Conservation (phyloP, 768 basidiomycete genomes). For the Hysterangium stoloniferum region DNA sequence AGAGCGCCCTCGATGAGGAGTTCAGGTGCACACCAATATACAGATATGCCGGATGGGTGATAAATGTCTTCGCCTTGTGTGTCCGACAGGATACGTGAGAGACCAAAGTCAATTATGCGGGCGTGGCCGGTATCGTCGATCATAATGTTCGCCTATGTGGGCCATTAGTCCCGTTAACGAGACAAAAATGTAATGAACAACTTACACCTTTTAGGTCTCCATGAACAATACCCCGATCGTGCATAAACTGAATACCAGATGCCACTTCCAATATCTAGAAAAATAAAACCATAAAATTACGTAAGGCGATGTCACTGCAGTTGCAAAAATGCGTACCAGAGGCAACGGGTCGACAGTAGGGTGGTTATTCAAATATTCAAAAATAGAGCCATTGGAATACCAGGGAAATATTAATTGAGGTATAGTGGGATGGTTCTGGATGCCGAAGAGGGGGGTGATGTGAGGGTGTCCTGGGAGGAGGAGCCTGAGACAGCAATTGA, state of each 20-base stretch:
- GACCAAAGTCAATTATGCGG: constrained; percentile 13
- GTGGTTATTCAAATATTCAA: neutral
- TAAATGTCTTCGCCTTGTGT: neutral
- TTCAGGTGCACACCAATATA: constrained; percentile 9
- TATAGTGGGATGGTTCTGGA: neutral
- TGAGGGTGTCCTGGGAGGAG: no score
- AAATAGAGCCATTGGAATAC: constrained; percentile 1
- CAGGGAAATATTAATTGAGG: constrained; percentile 2
- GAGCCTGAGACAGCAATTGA: no score
- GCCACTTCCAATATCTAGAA: constrained; percentile 16
- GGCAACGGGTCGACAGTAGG: neutral
- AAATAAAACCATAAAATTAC: neutral
- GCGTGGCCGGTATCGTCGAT: constrained; percentile 9
- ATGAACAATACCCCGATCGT: constrained; percentile 17
- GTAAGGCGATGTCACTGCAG: neutral
- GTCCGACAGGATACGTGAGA: constrained; percentile 4
- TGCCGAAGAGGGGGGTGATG: constrained; percentile 2
- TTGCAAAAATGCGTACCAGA: neutral
- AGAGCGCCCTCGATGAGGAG: neutral
- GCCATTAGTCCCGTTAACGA: neutral
- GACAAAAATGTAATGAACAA: neutral
- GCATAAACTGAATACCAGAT: constrained; percentile 17
- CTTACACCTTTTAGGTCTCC: constrained; percentile 20
- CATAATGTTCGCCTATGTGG: constrained; percentile 9
- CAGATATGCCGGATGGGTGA: neutral